phyloP scores from a whole-genome alignment of 2,329 filamentous ascomycete genomes.

The Dothideomycetes sp. region DNA sequence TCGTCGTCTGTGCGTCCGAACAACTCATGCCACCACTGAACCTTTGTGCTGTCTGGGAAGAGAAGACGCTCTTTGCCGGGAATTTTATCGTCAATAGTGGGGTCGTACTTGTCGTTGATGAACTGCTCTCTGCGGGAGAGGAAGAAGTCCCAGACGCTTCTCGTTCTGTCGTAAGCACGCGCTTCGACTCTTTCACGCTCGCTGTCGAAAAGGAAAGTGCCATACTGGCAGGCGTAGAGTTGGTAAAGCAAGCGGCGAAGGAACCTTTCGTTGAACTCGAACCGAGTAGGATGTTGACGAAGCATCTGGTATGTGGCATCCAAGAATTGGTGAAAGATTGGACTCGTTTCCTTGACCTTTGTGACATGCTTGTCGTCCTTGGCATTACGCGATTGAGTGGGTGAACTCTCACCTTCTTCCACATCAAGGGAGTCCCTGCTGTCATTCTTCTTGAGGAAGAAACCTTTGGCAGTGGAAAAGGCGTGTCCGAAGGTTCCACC shows the following conservation, averaged over 20 bases:
- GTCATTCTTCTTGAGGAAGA: conserved; percentile 75
- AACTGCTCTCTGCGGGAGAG: conserved; percentile 73
- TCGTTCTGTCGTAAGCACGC: conserved; percentile 35
- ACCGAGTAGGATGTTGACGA: conserved; percentile 74
- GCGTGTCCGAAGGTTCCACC: conserved; percentile 78
- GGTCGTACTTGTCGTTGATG: conserved; percentile 69
- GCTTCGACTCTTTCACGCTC: conserved; percentile 58
- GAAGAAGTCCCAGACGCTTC: conserved; percentile 91
- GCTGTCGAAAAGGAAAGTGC: conserved; percentile 90
- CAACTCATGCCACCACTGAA: conserved; percentile 88
- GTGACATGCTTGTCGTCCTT: conserved; percentile 59
- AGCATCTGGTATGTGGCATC: conserved; percentile 88
- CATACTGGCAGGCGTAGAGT: conserved; percentile 91
- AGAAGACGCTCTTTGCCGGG: conserved; percentile 75
- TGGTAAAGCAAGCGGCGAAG: conserved; percentile 83
- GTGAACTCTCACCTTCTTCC: conserved; percentile 43
- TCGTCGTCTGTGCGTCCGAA: conserved; percentile 83
- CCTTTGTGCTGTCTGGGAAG: conserved; percentile 62
- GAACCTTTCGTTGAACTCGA: conserved; percentile 95
- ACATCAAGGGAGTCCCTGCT: conserved; percentile 57
- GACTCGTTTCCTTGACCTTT: conserved; percentile 81
- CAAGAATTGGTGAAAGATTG: conserved; percentile 95
- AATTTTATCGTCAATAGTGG: conserved; percentile 64
- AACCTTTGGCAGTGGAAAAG: conserved; percentile 67
- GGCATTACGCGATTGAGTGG: conserved; percentile 29